A percentile compares a stretch with the other conserved stretches of the same genome.
phyloP scores from a whole-genome alignment of 805 yeast species.

The Myxozyma melibiosi region DNA sequence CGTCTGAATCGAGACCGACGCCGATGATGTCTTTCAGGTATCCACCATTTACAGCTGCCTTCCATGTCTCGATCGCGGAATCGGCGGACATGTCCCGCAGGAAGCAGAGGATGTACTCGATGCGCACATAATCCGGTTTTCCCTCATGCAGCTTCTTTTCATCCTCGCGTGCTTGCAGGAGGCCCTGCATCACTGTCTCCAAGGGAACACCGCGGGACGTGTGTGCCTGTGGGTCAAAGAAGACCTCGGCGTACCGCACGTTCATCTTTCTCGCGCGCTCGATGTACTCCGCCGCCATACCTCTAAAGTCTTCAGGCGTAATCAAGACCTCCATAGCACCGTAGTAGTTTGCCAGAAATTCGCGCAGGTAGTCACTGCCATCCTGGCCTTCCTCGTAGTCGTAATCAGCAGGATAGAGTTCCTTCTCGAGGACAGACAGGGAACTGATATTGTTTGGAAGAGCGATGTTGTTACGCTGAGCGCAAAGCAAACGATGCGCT shows the following conservation, averaged over 20 bases:
- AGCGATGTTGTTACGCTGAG: constrained; percentile 59
- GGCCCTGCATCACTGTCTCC: constrained; percentile 62
- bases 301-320: constrained; percentile 68
- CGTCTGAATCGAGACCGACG: constrained; percentile 77
- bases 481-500: constrained; percentile 64
- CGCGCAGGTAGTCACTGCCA: constrained; percentile 51
- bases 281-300: constrained; percentile 56
- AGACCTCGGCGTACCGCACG: constrained; percentile 66
- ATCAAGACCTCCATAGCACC: constrained; percentile 75
- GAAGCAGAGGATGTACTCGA: constrained; percentile 18
- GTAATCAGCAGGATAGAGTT: constrained; percentile 49
- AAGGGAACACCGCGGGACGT: constrained; percentile 64
- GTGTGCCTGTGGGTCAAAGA: constrained; percentile 86
- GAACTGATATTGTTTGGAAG: constrained; percentile 61
- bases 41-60: not conserved
- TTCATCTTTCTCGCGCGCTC: constrained; percentile 36
- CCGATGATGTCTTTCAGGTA: constrained; percentile 60
- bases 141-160: constrained; percentile 3
- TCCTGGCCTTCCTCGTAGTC: constrained; percentile 54
- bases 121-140: not conserved
- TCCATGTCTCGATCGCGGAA: constrained; percentile 13
- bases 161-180: constrained; percentile 4
- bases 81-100: constrained; percentile 22
- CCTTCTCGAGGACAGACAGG: constrained; percentile 52
- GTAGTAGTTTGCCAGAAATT: constrained; percentile 74